These are phyloP conservation scores for Lobosporangium transversale DNA, from an alignment of 192 early-diverging fungal species.

Conservation along the genomic window DNA sequence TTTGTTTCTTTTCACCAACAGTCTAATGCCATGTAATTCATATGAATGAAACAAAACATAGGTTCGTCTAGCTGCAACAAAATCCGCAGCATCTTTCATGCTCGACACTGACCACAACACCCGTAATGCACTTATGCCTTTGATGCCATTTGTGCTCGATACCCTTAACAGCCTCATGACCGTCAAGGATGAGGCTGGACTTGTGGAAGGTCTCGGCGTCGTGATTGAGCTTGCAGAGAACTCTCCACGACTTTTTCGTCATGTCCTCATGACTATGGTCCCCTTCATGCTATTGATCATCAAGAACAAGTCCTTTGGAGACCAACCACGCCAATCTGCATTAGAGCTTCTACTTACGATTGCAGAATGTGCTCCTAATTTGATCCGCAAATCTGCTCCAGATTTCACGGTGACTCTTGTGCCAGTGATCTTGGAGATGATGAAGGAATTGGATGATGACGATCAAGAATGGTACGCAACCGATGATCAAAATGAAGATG, in stretches of 20 bases:
- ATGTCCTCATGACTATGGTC: constrained; percentile 73
- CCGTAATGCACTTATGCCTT: constrained; percentile 60
- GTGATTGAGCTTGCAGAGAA: constrained; percentile 88
- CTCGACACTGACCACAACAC: constrained; percentile 66
- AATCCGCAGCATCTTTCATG: constrained; percentile 80
- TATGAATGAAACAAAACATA: no score
- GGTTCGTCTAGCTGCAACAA: constrained; percentile 78
- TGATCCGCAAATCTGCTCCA: constrained; percentile 86
- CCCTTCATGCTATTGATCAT: constrained; percentile 79
- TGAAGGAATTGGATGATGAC: constrained; percentile 90
- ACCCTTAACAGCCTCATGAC: constrained; percentile 64
- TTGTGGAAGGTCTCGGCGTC: constrained; percentile 73
- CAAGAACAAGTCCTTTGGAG: constrained; percentile 81
- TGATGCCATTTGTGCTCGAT: constrained; percentile 85
- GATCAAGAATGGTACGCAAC: constrained; percentile 81
- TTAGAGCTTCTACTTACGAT: constrained; percentile 92
- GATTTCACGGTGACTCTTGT: constrained; percentile 81
- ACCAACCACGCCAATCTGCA: constrained; percentile 85
- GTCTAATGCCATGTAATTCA: neutral
- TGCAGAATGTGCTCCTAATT: constrained; percentile 83
- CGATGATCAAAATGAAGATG: constrained; percentile 87
- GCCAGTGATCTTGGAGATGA: constrained; percentile 93
- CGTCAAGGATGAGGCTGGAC: constrained; percentile 72
- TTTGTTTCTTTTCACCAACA: neutral
- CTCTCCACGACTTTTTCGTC: constrained; percentile 82